Percentiles rank a stretch among this genome's conserved stretches.
These are phyloP conservation scores for Coemansia sp. DNA, from an alignment of 192 early-diverging fungal species.

Conservation along the genomic window DNA sequence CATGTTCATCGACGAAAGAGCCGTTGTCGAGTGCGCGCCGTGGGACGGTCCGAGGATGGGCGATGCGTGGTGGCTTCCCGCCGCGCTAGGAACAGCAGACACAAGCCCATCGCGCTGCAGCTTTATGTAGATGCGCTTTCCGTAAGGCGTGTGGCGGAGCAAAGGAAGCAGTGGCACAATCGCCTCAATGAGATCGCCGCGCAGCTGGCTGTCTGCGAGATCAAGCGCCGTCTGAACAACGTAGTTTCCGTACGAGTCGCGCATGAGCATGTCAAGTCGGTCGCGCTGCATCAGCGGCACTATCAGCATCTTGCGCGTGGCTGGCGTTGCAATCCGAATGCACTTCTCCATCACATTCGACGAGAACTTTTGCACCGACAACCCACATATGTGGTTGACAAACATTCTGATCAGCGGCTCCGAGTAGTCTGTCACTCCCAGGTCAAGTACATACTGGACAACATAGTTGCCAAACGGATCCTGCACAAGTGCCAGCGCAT, in stretches of 20 bases:
- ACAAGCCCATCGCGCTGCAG: slow-evolving; percentile 60
- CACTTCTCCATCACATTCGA: slow-evolving; percentile 95
- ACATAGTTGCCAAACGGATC: slow-evolving; percentile 94
- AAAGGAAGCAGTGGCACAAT: slow-evolving; percentile 76
- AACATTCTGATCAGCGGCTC: slow-evolving; percentile 74
- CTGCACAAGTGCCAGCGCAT: slow-evolving; percentile 77
- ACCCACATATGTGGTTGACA: slow-evolving; percentile 69
- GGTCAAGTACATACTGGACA: slow-evolving; percentile 87
- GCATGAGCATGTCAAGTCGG: slow-evolving; percentile 74
- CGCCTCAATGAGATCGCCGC: slow-evolving; percentile 71
- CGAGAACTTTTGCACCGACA: slow-evolving; percentile 89
- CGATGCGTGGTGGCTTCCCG: slow-evolving; percentile 50
- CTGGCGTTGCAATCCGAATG: slow-evolving; percentile 74
- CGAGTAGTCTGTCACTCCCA: slow-evolving; percentile 65
- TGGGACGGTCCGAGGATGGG: slow-evolving; percentile 47
- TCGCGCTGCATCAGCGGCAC: slow-evolving; percentile 74
- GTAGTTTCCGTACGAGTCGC: slow-evolving; percentile 89
- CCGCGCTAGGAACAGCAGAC: slow-evolving; percentile 47
- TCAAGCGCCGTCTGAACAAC: slow-evolving; percentile 89
- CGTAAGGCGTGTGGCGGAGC: slow-evolving; percentile 86
- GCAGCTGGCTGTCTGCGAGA: slow-evolving; percentile 72
- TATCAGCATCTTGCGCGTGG: slow-evolving; percentile 69
- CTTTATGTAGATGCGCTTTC: slow-evolving; percentile 84
- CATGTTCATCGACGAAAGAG: slow-evolving; percentile 37
- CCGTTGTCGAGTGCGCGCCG: slow-evolving; percentile 27